Percentiles rank a stretch among this genome's conserved stretches.
These are phyloP conservation scores for Carex littledalei DNA, from an alignment of 176 grass and related monocot genomes.

Conservation along the genomic window DNA sequence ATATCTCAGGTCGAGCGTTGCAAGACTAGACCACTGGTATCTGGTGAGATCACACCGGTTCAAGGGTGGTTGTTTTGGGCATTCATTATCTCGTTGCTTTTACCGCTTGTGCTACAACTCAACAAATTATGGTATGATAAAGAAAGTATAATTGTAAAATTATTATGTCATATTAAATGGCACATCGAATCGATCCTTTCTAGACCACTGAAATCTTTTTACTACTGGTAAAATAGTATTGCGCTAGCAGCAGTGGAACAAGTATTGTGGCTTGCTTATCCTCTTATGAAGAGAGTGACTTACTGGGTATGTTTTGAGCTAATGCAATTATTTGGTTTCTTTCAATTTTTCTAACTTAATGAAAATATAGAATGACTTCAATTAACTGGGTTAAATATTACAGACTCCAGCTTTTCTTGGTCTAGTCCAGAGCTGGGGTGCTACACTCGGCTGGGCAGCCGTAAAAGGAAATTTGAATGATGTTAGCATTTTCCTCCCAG, in stretches of 20 bases:
- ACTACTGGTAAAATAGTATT: not conserved
- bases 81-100: not conserved
- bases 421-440: conserved; percentile 29
- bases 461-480: conserved; percentile 30
- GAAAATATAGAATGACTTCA: not conserved
- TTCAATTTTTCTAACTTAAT: no score
- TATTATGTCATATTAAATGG: not conserved
- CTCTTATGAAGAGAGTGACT: conserved; percentile 47
- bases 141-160: not conserved
- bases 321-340: no score
- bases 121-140: conserved; percentile 15
- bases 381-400: not conserved
- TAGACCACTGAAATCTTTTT: not conserved
- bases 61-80: conserved; percentile 14
- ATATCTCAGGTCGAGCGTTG: not conserved
- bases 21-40: conserved; percentile 6
- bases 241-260: not conserved
- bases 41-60: not conserved
- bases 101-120: not conserved
- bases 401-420: conserved; percentile 46
- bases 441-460: conserved; percentile 32
- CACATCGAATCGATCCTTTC: not conserved
- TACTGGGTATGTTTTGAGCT: not conserved
- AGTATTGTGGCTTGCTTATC: conserved; percentile 24
- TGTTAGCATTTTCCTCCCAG: conserved; percentile 28